Evolutionary conservation across 306 rosid genomes (phyloP).

Genomic region (Prinsepia uniflora): DNA sequence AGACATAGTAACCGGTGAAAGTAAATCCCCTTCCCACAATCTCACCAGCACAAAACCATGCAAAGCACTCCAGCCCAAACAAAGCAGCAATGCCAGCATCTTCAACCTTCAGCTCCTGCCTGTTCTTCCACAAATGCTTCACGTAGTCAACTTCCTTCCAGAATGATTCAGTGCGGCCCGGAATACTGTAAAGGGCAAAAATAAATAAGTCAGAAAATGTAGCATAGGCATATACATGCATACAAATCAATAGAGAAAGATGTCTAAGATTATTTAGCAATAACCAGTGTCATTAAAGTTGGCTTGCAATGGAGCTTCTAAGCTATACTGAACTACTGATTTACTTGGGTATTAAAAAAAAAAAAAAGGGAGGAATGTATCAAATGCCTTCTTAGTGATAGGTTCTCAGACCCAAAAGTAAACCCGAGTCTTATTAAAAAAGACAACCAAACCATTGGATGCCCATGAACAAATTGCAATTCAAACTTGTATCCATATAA

Average conservation of each 20-base stretch:
- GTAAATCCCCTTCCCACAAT: conserved; percentile 92
- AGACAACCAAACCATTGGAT: neutral
- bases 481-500: neutral
- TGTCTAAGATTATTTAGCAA: neutral
- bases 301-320: neutral
- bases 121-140: conserved; percentile 78
- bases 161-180: conserved; percentile 60
- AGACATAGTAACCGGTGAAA: conserved; percentile 75
- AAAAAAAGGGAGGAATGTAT: neutral
- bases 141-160: conserved; percentile 76
- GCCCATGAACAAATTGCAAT: neutral
- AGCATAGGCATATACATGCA: neutral
- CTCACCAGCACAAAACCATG: conserved; percentile 80
- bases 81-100: conserved; percentile 84
- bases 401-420: neutral
- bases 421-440: neutral
- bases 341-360: neutral
- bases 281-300: neutral
- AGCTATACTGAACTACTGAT: neutral
- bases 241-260: conserved; percentile 3
- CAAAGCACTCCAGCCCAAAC: conserved; percentile 87
- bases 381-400: neutral
- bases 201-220: conserved; percentile 9
- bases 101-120: conserved; percentile 78
- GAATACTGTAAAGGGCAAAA: conserved; percentile 52